Base-by-base conservation (phyloP, 2,329 filamentous ascomycete genomes). In the Capronia americana region DNA sequence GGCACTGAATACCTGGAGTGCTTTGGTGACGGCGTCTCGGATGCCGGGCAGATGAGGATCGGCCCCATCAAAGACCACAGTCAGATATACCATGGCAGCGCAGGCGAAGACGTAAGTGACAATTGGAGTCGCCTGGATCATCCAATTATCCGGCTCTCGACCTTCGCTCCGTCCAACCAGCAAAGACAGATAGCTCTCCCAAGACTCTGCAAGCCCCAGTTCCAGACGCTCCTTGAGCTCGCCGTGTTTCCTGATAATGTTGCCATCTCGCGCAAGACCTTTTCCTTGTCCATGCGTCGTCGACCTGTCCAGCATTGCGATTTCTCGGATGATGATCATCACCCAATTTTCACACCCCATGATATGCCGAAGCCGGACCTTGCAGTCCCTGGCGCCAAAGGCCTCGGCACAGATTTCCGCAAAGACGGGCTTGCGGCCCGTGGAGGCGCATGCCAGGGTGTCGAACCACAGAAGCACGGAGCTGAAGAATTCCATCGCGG, bases 331-430 rank as follows among this genome's bases (percentile, higher is more conserved):
- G 34, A 58, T 46, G 24, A 58, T 46, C 56, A 58, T 58, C 56
- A 58, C 56, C 56, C 56, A 58, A 38, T 58, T 58, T 26, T 58
- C 56, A 41, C 56, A 58, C 3, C 56, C 56, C 56, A 58, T 58
- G 56, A 58, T 58, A 8, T 46, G 38, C 41, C 56, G 56, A 10
- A 58, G 34, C 20, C 56, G 56, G 10, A 58, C 34, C 56, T 58
- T 58, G 20, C 56, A 20, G 14, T 58, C 56, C 1, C 14, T 20
- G 34, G 32, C 20, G 14, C 34, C 34, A 41, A 41, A 41, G 34
- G 34, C 34, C 34, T 14, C 34, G 12, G 34, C 34, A 4, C 34
- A 41, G 34, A 41, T 14, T 12, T 41, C 34, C 4, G 34, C 34
- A 41, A 17, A 41, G 1, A 14, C 14, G 12, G 34, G 34, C 14